Evolutionary conservation across 1,284 basidiomycete species (phyloP), one percentile per base, ranked within the genome.

Genomic region (Xerocomus cyaneibrunnescens): DNA sequence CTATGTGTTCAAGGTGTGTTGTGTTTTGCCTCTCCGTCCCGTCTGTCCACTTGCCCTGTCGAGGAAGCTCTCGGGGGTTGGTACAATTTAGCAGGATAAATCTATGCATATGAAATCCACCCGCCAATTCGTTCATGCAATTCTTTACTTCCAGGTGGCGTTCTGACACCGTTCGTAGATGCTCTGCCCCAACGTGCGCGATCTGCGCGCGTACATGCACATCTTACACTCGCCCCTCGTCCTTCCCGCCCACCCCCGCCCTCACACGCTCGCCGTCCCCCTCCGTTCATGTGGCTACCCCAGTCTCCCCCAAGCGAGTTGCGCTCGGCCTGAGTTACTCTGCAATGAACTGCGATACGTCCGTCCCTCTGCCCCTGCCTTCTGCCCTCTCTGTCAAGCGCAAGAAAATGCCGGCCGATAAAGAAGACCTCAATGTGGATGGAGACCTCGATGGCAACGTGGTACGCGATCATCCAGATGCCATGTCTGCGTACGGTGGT

Each of bases 201-300:
- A 60, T 70, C 43, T 66, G 64, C 22, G 38, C 64, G 21, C 66
- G 64, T 9, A 66, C 61, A 19, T 66, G 64, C 35, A 67, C 67
- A 12, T 70, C 64, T 0, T 69, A 66, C 25, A 67, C 55, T 22
- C 55, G 58, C 14, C 67, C 63, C 1, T 36, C 51, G 31, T 66
- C 68, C 37, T 39, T 62, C 19, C 68, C 64, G 19, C 66, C 68
- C 6, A 66, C 64, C 1, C 64, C 67, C 6, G 67, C 66, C 32
- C 63, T 67, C 43, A 70, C 66, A 3, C 66, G 66, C 22, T 68
- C 67, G 16, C 62, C 64, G 5, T 68, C 67, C 21, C 67, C 67
- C 5, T 50, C 60, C 0, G 37, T 51, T 1, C 44, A 40, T 1
- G 19, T 16, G 5, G 7, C 35, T 1, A 36, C 59, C 2, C 57